These are phyloP conservation scores for Sicyos baderoa DNA, from an alignment of 306 rosid species.

Conservation along the genomic window DNA sequence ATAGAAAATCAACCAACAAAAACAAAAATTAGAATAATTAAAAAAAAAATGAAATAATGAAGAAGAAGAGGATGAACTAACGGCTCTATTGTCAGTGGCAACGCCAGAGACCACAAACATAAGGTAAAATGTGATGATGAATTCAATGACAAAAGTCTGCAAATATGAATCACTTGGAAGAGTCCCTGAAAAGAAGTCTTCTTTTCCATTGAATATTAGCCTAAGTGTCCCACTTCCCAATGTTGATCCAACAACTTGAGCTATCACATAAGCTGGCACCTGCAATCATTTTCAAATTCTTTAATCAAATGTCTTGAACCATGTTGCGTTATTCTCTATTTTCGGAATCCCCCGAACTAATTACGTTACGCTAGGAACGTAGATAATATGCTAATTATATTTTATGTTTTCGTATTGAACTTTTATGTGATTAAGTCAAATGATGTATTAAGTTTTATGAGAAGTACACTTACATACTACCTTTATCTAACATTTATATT, in stretches of 20 bases:
- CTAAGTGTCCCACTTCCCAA: constrained; percentile 69
- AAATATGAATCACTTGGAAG: constrained; percentile 35
- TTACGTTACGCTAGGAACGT: too few species aligned
- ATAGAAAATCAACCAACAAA: background rate
- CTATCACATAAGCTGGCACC: constrained; percentile 60
- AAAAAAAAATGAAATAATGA: background rate
- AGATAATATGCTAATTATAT: too few species aligned
- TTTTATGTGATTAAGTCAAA: too few species aligned
- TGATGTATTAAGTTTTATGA: too few species aligned
- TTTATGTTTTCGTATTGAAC: too few species aligned
- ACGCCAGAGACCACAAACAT: constrained; percentile 74
- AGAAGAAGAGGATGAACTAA: constrained; percentile 17
- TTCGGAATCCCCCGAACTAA: too few species aligned
- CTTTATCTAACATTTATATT: too few species aligned
- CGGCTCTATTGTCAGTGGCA: constrained; percentile 78
- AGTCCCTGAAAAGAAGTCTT: constrained; percentile 57
- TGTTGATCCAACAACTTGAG: constrained; percentile 63
- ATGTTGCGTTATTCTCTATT: too few species aligned
- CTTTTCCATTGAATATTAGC: constrained; percentile 37
- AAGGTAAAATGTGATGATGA: constrained; percentile 70
- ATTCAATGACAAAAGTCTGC: constrained; percentile 72
- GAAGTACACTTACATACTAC: background rate
- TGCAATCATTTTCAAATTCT: constrained; percentile 10
- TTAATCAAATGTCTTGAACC: background rate
- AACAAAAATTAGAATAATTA: background rate